These are phyloP conservation scores for Fusarium solani-melongenae DNA, from an alignment of 2,329 filamentous ascomycete species.

Conservation along the genomic window DNA sequence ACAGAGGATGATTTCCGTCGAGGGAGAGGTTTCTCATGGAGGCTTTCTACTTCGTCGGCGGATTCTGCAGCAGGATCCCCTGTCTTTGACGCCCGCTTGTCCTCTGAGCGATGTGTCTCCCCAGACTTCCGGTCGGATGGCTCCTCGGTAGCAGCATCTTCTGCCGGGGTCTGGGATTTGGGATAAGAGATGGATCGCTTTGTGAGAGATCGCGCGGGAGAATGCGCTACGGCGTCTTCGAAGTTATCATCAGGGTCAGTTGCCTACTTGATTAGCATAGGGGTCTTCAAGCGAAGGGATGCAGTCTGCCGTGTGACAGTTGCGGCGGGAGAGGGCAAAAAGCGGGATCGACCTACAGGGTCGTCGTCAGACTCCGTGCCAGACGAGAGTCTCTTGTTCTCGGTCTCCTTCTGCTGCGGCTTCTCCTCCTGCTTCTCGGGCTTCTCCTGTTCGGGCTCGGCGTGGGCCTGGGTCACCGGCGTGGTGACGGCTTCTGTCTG, in stretches of 20 bases:
- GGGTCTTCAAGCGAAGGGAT: constrained; percentile 8
- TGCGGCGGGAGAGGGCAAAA: constrained; percentile 16
- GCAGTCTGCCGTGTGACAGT: constrained; percentile 33
- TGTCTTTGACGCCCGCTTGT: constrained; percentile 14
- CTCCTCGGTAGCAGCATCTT: constrained; percentile 23
- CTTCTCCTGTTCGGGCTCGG: constrained; percentile 20
- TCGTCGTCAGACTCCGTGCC: constrained; percentile 45
- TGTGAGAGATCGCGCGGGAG: constrained; percentile 73
- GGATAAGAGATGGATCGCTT: constrained; percentile 54
- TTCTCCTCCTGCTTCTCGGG: constrained; percentile 24
- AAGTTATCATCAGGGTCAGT: constrained; percentile 64
- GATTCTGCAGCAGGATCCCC: constrained; percentile 29
- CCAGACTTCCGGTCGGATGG: constrained; percentile 21
- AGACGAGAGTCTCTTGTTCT: constrained; percentile 45
- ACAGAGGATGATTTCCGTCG: constrained; percentile 52
- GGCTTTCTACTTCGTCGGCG: constrained; percentile 24
- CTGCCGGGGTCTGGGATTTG: constrained; percentile 45
- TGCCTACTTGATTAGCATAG: constrained; percentile 40
- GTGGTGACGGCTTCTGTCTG: constrained; percentile 47
- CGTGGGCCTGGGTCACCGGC: constrained; percentile 29
- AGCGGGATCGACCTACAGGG: constrained; percentile 41
- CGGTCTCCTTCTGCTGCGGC: constrained; percentile 31
- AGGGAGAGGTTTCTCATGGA: constrained; percentile 26
- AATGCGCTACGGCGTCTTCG: constrained; percentile 81
- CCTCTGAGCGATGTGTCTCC: constrained; percentile 17